These are phyloP conservation scores for Phytophthora idaei DNA, from an alignment of 352 stramenopile genomes.

Conservation along the genomic window DNA sequence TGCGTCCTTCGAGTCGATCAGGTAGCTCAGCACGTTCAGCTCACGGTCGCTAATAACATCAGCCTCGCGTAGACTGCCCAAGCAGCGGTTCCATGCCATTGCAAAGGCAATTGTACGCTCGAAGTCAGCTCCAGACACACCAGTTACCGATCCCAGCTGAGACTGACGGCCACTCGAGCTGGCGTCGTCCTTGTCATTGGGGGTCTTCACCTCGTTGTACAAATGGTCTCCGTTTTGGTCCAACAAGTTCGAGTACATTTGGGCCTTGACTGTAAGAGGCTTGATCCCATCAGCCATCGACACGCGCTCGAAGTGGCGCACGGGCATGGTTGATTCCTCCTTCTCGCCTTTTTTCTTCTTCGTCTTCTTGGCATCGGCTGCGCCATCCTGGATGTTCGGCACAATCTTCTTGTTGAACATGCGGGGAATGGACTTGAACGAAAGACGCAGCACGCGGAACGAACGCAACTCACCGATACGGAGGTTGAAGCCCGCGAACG, in stretches of 20 bases:
- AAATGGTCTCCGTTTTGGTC: conserved; percentile 56
- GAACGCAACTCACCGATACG: conserved; percentile 85
- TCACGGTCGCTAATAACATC: conserved; percentile 88
- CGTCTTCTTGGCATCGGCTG: conserved; percentile 63
- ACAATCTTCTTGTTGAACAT: conserved; percentile 92
- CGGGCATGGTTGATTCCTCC: conserved; percentile 63
- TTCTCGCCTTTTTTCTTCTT: conserved; percentile 80
- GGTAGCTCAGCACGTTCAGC: conserved; percentile 85
- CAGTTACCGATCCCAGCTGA: conserved; percentile 72
- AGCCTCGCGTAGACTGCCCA: conserved; percentile 76
- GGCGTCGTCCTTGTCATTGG: conserved; percentile 71
- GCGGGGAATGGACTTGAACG: conserved; percentile 87
- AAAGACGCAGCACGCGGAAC: conserved; percentile 81
- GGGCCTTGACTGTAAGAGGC: conserved; percentile 80
- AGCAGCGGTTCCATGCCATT: conserved; percentile 87
- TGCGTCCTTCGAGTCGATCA: conserved; percentile 83
- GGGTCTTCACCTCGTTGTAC: conserved; percentile 72
- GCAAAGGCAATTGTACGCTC: conserved; percentile 87
- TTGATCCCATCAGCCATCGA: conserved; percentile 86
- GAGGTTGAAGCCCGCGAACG: conserved; percentile 85
- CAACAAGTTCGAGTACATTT: conserved; percentile 82
- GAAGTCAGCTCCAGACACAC: conserved; percentile 81
- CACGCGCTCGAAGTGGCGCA: conserved; percentile 81
- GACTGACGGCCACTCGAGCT: conserved; percentile 56
- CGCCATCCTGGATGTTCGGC: conserved; percentile 77